Percentiles rank a stretch among this genome's conserved stretches.
These are phyloP conservation scores for sorghum (Sorghum bicolor) DNA, from an alignment of 176 grass and related monocot species.

Conservation along the genomic window DNA sequence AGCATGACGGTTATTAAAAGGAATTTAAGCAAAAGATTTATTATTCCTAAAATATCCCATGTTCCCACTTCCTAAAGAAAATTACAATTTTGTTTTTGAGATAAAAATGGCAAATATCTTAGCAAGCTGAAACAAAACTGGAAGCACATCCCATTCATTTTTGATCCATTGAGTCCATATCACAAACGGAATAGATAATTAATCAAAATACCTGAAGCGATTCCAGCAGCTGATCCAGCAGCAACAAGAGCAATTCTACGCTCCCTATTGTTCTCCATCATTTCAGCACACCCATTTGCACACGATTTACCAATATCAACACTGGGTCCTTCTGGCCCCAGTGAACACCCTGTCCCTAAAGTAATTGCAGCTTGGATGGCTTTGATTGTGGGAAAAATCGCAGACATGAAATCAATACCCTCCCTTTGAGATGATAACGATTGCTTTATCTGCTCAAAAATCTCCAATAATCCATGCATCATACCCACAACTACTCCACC, in stretches of 20 bases:
- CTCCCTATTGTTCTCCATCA: constrained; percentile 99
- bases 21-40: neutral
- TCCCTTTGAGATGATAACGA: constrained; percentile 68
- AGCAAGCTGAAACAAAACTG: neutral
- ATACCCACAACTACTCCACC: constrained; percentile 99
- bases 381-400: constrained; percentile 85
- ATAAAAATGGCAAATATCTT: neutral
- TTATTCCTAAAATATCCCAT: neutral
- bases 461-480: constrained; percentile 98
- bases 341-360: constrained; percentile 86
- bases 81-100: neutral
- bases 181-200: neutral
- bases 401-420: constrained; percentile 73
- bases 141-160: neutral
- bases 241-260: constrained; percentile 92
- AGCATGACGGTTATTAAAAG: neutral
- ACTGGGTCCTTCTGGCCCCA: constrained; percentile 93
- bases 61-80: neutral
- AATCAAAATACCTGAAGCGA: constrained; percentile 81
- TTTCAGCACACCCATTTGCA: constrained; percentile 95
- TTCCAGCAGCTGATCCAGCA: constrained; percentile 96
- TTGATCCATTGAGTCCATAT: neutral
- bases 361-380: constrained; percentile 93
- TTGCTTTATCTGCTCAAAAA: constrained; percentile 93
- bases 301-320: constrained; percentile 97